Percentiles rank a stretch among this genome's conserved stretches.
These are phyloP conservation scores for Ceratobasidium sp. DNA, from an alignment of 1,284 basidiomycete genomes.

Conservation along the genomic window DNA sequence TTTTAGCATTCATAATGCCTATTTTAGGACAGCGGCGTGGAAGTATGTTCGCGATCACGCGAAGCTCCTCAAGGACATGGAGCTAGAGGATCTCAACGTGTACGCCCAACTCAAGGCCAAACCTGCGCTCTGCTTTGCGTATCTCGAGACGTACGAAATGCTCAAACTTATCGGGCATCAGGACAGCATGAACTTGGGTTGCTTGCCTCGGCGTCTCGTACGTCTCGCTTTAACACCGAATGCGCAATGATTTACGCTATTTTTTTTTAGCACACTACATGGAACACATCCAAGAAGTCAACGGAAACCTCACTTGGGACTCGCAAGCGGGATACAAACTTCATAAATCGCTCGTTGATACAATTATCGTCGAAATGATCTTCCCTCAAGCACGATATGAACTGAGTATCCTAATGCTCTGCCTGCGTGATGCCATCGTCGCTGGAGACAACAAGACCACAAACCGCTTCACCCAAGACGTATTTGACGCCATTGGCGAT, in stretches of 20 bases:
- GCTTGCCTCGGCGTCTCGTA: conserved; percentile 26
- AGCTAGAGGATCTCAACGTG: conserved; percentile 28
- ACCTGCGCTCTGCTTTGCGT: conserved; percentile 7
- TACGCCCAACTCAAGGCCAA: conserved; percentile 33
- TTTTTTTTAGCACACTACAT: conserved; percentile 15
- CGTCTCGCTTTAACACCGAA: background rate
- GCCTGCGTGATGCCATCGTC: conserved; percentile 38
- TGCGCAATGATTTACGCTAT: background rate
- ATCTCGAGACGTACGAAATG: conserved; percentile 29
- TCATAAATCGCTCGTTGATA: conserved; percentile 40
- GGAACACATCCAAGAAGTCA: conserved; percentile 28
- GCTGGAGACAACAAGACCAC: conserved; percentile 27
- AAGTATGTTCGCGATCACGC: conserved; percentile 39
- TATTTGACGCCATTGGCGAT: conserved; percentile 41
- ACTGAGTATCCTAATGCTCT: conserved; percentile 37
- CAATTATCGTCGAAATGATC: conserved; percentile 40
- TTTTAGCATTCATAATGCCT: conserved; percentile 39
- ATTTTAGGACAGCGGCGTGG: conserved; percentile 39
- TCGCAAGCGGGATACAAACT: conserved; percentile 30
- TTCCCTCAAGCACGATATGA: conserved; percentile 39
- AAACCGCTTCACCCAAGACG: conserved; percentile 35
- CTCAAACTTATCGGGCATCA: conserved; percentile 30
- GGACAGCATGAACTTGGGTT: conserved; percentile 35
- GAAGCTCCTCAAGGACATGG: conserved; percentile 35
- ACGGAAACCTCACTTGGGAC: conserved; percentile 18